A percentile compares a stretch with the other conserved stretches of the same genome.
phyloP scores from a whole-genome alignment of 148 eudicot genomes.

The Talinum fruticosum region DNA sequence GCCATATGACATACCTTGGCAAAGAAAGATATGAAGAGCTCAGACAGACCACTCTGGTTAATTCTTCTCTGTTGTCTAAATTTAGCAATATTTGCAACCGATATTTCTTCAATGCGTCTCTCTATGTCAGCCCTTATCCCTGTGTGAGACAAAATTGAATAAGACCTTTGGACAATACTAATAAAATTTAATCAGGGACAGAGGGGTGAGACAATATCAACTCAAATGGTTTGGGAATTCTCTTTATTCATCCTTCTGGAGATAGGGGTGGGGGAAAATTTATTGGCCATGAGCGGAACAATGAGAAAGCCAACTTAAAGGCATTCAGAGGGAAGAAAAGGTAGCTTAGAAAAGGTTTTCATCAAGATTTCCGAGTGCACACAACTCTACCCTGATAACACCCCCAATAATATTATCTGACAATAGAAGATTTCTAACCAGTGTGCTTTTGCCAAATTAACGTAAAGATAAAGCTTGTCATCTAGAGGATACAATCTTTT shows the following conservation, averaged over 20 bases:
- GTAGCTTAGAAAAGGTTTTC: not conserved
- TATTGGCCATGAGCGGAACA: not conserved
- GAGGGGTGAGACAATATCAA: not conserved
- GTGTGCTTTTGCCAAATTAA: not conserved
- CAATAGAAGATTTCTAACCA: not conserved
- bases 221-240: not conserved
- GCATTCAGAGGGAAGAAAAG: not conserved
- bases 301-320: not conserved
- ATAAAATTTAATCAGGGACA: not conserved
- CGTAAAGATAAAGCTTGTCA: not conserved
- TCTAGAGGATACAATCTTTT: not conserved
- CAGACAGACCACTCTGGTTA: slow-evolving; percentile 59
- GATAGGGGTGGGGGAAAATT: not conserved
- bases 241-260: not conserved
- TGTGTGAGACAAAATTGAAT: slow-evolving; percentile 27
- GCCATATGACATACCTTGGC: slow-evolving; percentile 47
- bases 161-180: slow-evolving; percentile 1
- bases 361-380: not conserved
- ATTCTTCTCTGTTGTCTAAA: slow-evolving; percentile 41
- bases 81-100: slow-evolving; percentile 50
- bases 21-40: slow-evolving; percentile 76
- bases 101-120: slow-evolving; percentile 57
- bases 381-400: not conserved
- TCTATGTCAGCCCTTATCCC: slow-evolving; percentile 80
- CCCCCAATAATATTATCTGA: no score